A percentile compares a stretch with the other conserved stretches of the same genome.
phyloP scores from a whole-genome alignment of 805 yeast genomes.

The Yarrowia deformans region DNA sequence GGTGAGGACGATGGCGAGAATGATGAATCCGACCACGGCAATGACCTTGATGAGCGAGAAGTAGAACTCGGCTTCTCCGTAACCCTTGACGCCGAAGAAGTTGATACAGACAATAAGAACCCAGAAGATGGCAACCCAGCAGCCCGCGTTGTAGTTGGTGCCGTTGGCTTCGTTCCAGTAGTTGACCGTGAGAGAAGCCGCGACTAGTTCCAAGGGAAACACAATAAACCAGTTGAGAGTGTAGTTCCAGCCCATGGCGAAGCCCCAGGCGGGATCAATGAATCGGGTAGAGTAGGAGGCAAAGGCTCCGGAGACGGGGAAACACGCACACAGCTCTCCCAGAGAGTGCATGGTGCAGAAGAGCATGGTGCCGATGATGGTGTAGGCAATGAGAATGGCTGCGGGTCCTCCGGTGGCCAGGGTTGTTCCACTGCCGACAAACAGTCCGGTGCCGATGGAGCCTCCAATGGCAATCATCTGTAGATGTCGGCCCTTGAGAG shows the following conservation, averaged over 20 bases:
- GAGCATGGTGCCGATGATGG: slow-evolving; percentile 67
- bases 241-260: slow-evolving; percentile 77
- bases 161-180: slow-evolving; percentile 69
- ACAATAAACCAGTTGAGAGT: slow-evolving; percentile 69
- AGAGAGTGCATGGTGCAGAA: slow-evolving; percentile 69
- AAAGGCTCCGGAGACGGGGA: slow-evolving; percentile 69
- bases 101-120: slow-evolving; percentile 58
- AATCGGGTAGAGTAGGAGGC: slow-evolving; percentile 67
- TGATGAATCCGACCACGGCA: slow-evolving; percentile 68
- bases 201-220: slow-evolving; percentile 70
- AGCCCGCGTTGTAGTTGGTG: slow-evolving; percentile 65
- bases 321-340: slow-evolving; percentile 74
- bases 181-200: slow-evolving; percentile 64
- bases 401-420: slow-evolving; percentile 67
- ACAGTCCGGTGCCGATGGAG: slow-evolving; percentile 77
- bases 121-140: slow-evolving; percentile 65
- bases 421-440: slow-evolving; percentile 71
- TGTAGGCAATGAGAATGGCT: slow-evolving; percentile 62
- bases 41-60: slow-evolving; percentile 65
- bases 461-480: slow-evolving; percentile 80
- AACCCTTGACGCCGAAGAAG: slow-evolving; percentile 65
- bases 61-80: slow-evolving; percentile 75
- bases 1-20: slow-evolving; percentile 60
- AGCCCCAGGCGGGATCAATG: slow-evolving; percentile 72
- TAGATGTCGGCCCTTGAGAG: slow-evolving; percentile 63